Evolutionary conservation across 202 grass and related monocot species (phyloP).

Genomic region (Tripidium arundinaceum): DNA sequence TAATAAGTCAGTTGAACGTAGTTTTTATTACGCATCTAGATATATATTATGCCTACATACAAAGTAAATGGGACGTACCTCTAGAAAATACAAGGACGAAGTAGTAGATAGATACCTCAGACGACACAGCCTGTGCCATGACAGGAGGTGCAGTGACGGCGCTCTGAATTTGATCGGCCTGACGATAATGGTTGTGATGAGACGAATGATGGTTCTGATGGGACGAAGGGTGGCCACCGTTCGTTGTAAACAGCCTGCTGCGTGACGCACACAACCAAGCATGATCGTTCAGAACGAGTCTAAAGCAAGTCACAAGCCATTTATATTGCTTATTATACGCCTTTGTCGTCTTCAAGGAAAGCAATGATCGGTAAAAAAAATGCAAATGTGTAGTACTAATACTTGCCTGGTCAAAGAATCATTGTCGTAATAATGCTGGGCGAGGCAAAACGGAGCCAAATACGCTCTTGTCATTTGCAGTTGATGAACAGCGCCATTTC

Average conservation of each 20-base stretch:
- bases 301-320: not conserved
- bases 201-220: not conserved
- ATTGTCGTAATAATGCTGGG: not conserved
- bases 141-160: not conserved
- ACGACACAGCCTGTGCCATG: not conserved
- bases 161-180: not conserved
- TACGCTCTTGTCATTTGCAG: not conserved
- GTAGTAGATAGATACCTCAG: not conserved
- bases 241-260: constrained; percentile 18
- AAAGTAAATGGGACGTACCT: not conserved
- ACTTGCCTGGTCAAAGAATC: constrained; percentile 26
- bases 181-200: not conserved
- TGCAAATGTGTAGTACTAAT: too few species aligned
- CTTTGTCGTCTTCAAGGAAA: too few species aligned
- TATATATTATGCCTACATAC: not conserved
- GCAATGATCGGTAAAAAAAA: not conserved
- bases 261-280: not conserved
- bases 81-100: too few species aligned
- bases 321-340: not conserved
- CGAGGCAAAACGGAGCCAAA: not conserved
- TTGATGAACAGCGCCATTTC: constrained; percentile 9
- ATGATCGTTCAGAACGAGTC: not conserved
- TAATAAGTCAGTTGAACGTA: too few species aligned
- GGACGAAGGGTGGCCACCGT: not conserved
- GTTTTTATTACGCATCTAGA: not conserved